Evolutionary conservation across 768 basidiomycete genomes (phyloP).

Genomic region (Auricularia cornea): DNA sequence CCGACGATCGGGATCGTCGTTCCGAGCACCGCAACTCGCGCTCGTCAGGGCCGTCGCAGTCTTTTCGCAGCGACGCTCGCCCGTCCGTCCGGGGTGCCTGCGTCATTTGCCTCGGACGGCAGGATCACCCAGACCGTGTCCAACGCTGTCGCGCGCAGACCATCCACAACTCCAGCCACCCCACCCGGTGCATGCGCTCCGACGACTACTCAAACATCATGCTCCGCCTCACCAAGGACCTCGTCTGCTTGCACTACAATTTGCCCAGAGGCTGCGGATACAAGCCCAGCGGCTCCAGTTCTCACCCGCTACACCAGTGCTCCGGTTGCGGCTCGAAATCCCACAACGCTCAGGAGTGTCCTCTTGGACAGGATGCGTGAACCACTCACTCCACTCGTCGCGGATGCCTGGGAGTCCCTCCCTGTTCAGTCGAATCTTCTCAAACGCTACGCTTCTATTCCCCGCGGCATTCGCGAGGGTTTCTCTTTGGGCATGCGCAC

Average conservation of each 20-base stretch:
- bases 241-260: conserved; percentile 32
- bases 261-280: conserved; percentile 15
- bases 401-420: conserved; percentile 21
- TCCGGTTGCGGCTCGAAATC: background rate
- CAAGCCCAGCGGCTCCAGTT: background rate
- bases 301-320: background rate
- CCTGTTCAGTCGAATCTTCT: conserved; percentile 15
- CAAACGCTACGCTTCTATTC: conserved; percentile 20
- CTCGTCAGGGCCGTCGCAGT: no score
- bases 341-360: conserved; percentile 35
- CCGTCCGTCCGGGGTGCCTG: conserved; percentile 10
- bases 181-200: background rate
- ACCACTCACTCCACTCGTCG: conserved; percentile 24
- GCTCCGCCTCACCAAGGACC: conserved; percentile 12
- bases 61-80: background rate
- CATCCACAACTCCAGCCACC: conserved; percentile 16
- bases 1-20: no score
- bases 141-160: conserved; percentile 9
- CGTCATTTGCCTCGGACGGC: conserved; percentile 27
- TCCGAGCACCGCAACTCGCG: no score
- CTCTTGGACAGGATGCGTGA: conserved; percentile 23
- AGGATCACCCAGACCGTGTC: conserved; percentile 15
- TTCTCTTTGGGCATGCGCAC: conserved; percentile 27
- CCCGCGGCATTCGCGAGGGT: conserved; percentile 18
- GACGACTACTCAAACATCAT: conserved; percentile 12